Evolutionary conservation across 768 basidiomycete genomes (phyloP).

Genomic region (Tulasnella sp.): DNA sequence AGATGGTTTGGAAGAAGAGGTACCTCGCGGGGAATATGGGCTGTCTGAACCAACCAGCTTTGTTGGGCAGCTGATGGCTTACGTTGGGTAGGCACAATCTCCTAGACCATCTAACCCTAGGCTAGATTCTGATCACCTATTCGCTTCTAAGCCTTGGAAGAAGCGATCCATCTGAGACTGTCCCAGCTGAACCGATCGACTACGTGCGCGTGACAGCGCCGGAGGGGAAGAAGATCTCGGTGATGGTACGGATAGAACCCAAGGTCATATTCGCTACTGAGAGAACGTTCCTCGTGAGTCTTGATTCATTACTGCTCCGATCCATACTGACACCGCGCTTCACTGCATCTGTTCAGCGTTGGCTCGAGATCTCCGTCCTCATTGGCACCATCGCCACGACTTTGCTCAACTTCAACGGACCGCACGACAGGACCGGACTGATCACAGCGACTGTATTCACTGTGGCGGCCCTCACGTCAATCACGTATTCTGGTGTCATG

Average conservation of each 20-base stretch:
- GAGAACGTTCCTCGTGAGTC: constrained; percentile 78
- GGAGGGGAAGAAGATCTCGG: constrained; percentile 76
- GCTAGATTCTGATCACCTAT: no score
- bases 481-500: constrained; percentile 74
- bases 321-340: background rate
- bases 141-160: background rate
- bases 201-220: constrained; percentile 61
- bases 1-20: constrained; percentile 33
- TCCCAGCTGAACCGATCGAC: constrained; percentile 33
- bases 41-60: background rate
- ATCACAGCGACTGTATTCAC: constrained; percentile 86
- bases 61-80: background rate
- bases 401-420: constrained; percentile 71
- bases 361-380: constrained; percentile 79
- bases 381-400: constrained; percentile 85
- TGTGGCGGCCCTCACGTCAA: constrained; percentile 73
- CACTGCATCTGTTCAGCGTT: constrained; percentile 44
- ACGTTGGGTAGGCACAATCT: no score
- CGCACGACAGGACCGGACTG: constrained; percentile 53
- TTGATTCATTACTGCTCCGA: constrained; percentile 9
- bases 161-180: constrained; percentile 23
- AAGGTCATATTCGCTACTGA: constrained; percentile 97
- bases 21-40: constrained; percentile 24
- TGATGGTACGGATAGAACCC: constrained; percentile 94
- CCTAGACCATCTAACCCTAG: no score